A percentile compares a stretch with the other conserved stretches of the same genome.
phyloP scores from a whole-genome alignment of 768 basidiomycete species.

The Podaxis carcinomalis region DNA sequence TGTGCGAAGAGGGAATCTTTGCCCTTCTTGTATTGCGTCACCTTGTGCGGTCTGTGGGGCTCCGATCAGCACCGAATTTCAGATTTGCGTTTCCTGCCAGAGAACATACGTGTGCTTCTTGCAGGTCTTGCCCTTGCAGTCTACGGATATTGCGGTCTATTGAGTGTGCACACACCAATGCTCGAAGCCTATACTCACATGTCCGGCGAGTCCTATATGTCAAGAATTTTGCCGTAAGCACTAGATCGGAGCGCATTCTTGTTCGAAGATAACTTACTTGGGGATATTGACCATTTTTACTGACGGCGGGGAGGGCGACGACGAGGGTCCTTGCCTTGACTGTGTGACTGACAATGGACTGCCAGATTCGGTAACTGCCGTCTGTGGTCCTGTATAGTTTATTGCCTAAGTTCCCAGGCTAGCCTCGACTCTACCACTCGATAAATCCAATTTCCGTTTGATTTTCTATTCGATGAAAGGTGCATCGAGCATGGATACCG shows the following conservation, averaged over 20 bases:
- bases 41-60: slow-evolving; percentile 84
- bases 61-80: slow-evolving; percentile 13
- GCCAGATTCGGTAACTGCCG: slow-evolving; percentile 31
- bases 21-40: slow-evolving; percentile 99
- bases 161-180: neutral
- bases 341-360: slow-evolving; percentile 22
- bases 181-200: slow-evolving; percentile 55
- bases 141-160: slow-evolving; percentile 29
- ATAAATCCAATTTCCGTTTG: no score
- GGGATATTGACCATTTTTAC: slow-evolving; percentile 89
- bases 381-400: slow-evolving; percentile 34
- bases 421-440: no score
- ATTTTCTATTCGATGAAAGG: no score
- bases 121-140: slow-evolving; percentile 96
- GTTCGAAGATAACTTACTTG: slow-evolving; percentile 51
- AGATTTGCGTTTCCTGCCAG: slow-evolving; percentile 8
- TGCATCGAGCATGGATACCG: no score
- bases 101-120: slow-evolving; percentile 88
- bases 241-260: neutral
- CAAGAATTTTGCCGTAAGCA: slow-evolving; percentile 15
- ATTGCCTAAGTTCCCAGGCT: slow-evolving; percentile 14
- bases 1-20: slow-evolving; percentile 97
- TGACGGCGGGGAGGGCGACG: slow-evolving; percentile 25
- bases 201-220: slow-evolving; percentile 81
- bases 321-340: slow-evolving; percentile 27